Evolutionary conservation across 148 eudicot genomes (phyloP).

Genomic region (Rhododendron williamsianum): DNA sequence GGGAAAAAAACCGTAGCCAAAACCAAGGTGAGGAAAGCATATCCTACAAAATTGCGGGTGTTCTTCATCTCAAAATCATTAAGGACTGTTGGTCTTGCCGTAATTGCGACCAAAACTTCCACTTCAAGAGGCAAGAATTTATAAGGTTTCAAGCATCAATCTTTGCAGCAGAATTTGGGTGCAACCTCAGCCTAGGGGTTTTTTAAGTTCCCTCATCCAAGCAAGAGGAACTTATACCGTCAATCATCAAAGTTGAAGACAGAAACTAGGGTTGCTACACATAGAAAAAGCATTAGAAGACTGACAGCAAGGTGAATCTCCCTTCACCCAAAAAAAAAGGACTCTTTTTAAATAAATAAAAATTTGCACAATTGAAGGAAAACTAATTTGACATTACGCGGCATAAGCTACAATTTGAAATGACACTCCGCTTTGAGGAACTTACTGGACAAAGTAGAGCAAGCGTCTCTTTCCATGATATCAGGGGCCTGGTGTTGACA

Average conservation of each 20-base stretch:
- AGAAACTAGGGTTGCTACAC: neutral
- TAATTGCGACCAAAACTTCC: neutral
- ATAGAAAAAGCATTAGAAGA: neutral
- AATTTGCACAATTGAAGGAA: neutral
- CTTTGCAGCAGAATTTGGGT: neutral
- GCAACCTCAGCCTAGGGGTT: neutral
- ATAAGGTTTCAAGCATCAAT: neutral
- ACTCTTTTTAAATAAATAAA: neutral
- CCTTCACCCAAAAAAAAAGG: neutral
- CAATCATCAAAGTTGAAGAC: neutral
- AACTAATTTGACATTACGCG: neutral
- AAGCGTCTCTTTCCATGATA: no score
- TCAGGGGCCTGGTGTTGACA: no score
- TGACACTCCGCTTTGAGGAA: no score
- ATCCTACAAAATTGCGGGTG: neutral
- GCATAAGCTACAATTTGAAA: no score
- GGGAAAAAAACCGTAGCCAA: neutral
- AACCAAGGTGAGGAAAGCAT: neutral
- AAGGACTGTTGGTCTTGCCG: neutral
- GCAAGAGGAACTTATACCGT: neutral
- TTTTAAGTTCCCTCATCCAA: neutral
- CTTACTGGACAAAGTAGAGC: no score
- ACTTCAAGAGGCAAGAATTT: neutral
- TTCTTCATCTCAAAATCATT: neutral
- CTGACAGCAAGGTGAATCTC: neutral